Evolutionary conservation across 2,329 filamentous ascomycete species (phyloP).

Genomic region (Phyllosticta citrichinensis): DNA sequence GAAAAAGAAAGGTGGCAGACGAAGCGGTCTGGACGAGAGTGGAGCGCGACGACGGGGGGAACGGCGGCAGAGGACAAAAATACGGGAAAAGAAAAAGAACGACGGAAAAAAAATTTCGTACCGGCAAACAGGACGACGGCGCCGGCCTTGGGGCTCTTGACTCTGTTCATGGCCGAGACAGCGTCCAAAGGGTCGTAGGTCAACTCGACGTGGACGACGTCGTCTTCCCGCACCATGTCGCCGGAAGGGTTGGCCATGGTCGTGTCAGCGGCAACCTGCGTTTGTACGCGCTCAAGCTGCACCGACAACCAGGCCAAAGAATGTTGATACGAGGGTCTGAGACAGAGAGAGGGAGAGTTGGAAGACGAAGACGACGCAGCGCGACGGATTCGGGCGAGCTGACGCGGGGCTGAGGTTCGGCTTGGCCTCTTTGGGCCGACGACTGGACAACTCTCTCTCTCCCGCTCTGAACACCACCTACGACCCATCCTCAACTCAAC

Average conservation of each 20-base stretch:
- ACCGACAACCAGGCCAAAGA: background rate
- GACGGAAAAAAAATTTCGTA: conserved; percentile 21
- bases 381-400: background rate
- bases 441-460: too few relatives aligned
- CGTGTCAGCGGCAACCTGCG: background rate
- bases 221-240: conserved; percentile 24
- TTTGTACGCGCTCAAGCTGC: background rate
- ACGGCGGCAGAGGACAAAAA: background rate
- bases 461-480: background rate
- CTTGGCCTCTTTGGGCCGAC: background rate
- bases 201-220: conserved; percentile 54
- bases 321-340: background rate
- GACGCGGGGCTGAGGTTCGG: background rate
- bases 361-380: background rate
- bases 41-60: background rate
- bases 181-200: conserved; percentile 53
- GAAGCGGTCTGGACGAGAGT: background rate
- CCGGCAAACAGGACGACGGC: conserved; percentile 70
- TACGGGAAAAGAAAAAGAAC: conserved; percentile 2
- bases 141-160: conserved; percentile 63
- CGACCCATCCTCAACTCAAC: background rate
- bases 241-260: background rate
- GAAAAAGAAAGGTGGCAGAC: background rate
- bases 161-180: conserved; percentile 49
- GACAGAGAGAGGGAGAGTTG: background rate